phyloP scores from a whole-genome alignment of 106 monocot genomes.

The Platanthera guangdongensis region DNA sequence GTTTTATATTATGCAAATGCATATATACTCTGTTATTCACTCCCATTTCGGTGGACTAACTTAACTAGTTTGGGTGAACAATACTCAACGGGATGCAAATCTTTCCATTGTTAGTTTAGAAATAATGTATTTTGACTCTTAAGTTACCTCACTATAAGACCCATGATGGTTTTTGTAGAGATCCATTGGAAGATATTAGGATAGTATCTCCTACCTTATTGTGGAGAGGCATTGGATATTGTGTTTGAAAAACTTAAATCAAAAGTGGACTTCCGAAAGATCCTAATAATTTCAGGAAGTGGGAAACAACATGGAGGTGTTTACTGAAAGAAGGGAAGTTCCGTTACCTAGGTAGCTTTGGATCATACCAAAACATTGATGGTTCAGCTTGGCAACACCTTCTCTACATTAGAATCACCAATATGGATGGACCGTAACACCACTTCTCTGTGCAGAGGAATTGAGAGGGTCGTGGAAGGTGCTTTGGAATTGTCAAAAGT shows the following conservation, averaged over 20 bases:
- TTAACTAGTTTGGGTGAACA: too few species aligned
- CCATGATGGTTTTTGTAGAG: too few species aligned
- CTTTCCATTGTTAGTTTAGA: too few species aligned
- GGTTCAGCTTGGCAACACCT: slow-evolving; percentile 52
- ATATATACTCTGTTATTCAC: too few species aligned
- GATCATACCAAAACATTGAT: slow-evolving; percentile 39
- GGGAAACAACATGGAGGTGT: slow-evolving; percentile 94
- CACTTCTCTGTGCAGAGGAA: slow-evolving; percentile 30
- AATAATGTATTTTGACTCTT: too few species aligned
- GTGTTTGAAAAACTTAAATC: slow-evolving; percentile 54
- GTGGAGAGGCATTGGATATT: slow-evolving; percentile 78
- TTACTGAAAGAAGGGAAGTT: slow-evolving; percentile 78
- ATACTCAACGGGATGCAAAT: too few species aligned
- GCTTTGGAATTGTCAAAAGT: slow-evolving; percentile 70
- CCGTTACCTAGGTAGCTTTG: slow-evolving; percentile 38
- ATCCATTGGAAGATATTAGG: background rate
- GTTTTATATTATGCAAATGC: too few species aligned
- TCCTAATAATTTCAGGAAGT: slow-evolving; percentile 63
- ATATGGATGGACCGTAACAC: slow-evolving; percentile 97
- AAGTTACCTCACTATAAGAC: too few species aligned
- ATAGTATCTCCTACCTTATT: slow-evolving; percentile 96
- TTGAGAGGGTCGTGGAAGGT: slow-evolving; percentile 48
- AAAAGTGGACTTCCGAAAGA: slow-evolving; percentile 51
- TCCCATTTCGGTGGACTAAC: too few species aligned
- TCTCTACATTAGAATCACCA: slow-evolving; percentile 67